Base-by-base conservation (phyloP, 192 early-diverging fungal species). In the Backusella macrospora region DNA sequence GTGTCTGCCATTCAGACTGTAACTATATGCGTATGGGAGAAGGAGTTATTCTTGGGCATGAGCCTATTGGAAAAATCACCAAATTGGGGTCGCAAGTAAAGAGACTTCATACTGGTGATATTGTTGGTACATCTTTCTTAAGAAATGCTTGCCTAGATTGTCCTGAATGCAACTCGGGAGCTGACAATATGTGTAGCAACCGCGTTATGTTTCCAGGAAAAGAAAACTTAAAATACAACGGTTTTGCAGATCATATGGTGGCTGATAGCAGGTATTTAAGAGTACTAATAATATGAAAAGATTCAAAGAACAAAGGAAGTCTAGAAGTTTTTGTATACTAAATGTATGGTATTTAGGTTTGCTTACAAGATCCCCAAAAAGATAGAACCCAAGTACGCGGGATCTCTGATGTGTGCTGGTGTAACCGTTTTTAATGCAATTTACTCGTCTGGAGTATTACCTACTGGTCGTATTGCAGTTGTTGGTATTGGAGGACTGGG, bases 401-500 rank as follows among this genome's bases (percentile, higher is more conserved):
- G 88, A 2, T 90, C 94, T 3, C 77, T 96, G 48, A 85, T 95
- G 74, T 95, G 95, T 77, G 94, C 94, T 14, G 95, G 94, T 8
- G 84, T 88, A 37, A 92, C 95, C 23, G 89, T 94, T 2, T 95
- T 89, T 75, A 81, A 83, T 2, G 89, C 94, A 3, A 79, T 96
- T 52, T 83, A 87, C 52, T 85, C 85, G 34, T 83, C 87, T 52
- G 80, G 83, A 37, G 77, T 91, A 21, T 86, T 82, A 49, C 83
- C 90, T 26, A 92, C 91, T 15, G 83, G 83, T 18, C 79, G 84
- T 1, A 88, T 95, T 16, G 93, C 89, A 10, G 79, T 96, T 6
- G 84, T 94, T 45, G 95, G 95, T 21, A 83, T 96, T 29, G 95
- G 95, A 26, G 42, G 72, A 23, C 34, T 64, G 5, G 65, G 68